Percentiles rank a stretch among this genome's conserved stretches.
These are phyloP conservation scores for Guadua angustifolia DNA, from an alignment of 176 grass and related monocot genomes.

Conservation along the genomic window DNA sequence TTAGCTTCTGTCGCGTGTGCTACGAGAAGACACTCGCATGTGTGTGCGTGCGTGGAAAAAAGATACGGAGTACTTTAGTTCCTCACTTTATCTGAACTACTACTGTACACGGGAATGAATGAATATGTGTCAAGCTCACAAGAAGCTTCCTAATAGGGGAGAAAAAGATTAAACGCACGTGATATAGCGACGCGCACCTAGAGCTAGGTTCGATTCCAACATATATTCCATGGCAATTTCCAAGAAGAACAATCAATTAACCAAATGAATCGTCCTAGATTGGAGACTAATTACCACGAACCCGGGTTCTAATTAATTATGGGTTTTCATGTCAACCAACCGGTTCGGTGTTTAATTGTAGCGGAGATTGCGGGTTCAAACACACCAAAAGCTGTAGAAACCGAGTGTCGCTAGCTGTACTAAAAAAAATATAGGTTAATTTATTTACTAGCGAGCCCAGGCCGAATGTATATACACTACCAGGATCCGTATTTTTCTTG, in stretches of 20 bases:
- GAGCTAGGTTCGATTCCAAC: conserved; percentile 5
- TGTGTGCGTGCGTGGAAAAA: too few species aligned
- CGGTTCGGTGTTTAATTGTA: too few species aligned
- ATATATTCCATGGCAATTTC: conserved; percentile 43
- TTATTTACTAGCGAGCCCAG: too few species aligned
- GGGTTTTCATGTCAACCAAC: not conserved
- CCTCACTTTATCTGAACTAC: not conserved
- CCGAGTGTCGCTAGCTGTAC: too few species aligned
- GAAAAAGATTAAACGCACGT: not conserved
- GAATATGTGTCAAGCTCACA: not conserved
- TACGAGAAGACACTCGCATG: too few species aligned
- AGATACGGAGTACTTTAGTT: too few species aligned
- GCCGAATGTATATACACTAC: too few species aligned
- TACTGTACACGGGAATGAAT: not conserved
- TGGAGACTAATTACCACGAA: conserved; percentile 6
- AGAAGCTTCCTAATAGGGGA: conserved; percentile 16
- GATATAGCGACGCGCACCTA: not conserved
- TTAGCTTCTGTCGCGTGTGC: too few species aligned
- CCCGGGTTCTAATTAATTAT: not conserved
- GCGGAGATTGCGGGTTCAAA: too few species aligned
- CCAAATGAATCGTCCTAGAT: not conserved
- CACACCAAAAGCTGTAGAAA: too few species aligned
- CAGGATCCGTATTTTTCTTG: too few species aligned
- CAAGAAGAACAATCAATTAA: not conserved
- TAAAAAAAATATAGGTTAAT: too few species aligned